Conservation (phyloP, 23 red algal genomes). For the Gracilaria caudata region DNA sequence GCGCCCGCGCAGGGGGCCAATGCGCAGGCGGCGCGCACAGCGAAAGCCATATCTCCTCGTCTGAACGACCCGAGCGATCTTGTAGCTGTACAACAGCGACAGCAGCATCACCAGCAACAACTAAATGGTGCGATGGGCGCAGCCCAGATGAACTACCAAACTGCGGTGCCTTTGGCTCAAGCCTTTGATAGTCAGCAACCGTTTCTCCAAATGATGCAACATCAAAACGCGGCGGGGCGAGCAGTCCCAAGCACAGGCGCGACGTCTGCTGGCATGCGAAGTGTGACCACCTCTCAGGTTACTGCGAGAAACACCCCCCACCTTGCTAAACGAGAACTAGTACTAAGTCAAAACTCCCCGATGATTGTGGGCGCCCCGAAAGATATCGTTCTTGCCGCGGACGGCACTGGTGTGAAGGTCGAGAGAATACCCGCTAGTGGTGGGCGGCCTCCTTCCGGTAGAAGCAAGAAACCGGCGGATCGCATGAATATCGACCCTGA, state of each 20-base stretch:
- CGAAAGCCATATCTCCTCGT: slow-evolving; percentile 63
- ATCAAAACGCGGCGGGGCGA: slow-evolving; percentile 14
- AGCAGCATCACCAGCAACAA: slow-evolving; percentile 54
- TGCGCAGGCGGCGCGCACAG: slow-evolving; percentile 18
- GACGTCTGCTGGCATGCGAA: neutral
- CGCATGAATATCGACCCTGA: slow-evolving; percentile 23
- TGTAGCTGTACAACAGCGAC: slow-evolving; percentile 43
- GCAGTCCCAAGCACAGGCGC: neutral
- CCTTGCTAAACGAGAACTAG: slow-evolving; percentile 2
- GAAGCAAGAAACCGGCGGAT: slow-evolving; percentile 2
- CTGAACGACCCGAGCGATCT: slow-evolving; percentile 44
- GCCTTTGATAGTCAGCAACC: slow-evolving; percentile 26
- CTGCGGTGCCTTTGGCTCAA: slow-evolving; percentile 10
- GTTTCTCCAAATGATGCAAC: slow-evolving; percentile 43
- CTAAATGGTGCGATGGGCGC: neutral
- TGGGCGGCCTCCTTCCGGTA: slow-evolving; percentile 3
- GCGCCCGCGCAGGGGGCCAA: neutral
- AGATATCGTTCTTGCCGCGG: neutral
- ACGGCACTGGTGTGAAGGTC: neutral
- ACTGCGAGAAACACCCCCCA: slow-evolving; percentile 8
- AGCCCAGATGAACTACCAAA: slow-evolving; percentile 8
- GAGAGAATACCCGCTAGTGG: slow-evolving; percentile 39
- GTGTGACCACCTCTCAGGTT: neutral
- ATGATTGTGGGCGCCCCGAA: neutral
- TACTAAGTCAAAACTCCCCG: neutral